These are phyloP conservation scores for Syncephalastrum racemosum DNA, from an alignment of 371 early-diverging fungal genomes.

Conservation along the genomic window DNA sequence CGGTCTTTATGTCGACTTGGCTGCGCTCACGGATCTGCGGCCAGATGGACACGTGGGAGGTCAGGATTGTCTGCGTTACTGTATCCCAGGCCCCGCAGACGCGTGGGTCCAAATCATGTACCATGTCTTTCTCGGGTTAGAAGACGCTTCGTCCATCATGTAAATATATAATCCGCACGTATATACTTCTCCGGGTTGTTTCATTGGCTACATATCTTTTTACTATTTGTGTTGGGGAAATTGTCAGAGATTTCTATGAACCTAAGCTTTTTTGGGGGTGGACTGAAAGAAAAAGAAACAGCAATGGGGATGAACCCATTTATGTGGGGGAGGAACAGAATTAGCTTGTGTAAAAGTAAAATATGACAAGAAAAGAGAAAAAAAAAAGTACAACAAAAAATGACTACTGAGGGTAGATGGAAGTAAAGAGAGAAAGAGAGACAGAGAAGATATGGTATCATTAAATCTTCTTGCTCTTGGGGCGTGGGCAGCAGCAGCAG, in stretches of 20 bases:
- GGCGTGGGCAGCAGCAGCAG: conserved; percentile 11
- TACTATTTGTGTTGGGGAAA: neutral
- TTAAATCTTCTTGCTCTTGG: conserved; percentile 49
- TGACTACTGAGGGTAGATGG: neutral
- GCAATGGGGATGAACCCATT: neutral
- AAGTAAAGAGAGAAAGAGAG: conserved; percentile 2
- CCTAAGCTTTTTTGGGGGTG: neutral
- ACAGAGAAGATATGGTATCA: neutral
- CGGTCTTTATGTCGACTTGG: conserved; percentile 58
- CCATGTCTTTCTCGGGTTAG: conserved; percentile 38
- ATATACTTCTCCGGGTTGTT: neutral
- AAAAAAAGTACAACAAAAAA: conserved; percentile 6
- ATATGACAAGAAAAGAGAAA: neutral
- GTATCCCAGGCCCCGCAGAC: conserved; percentile 66
- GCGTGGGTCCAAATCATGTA: conserved; percentile 53
- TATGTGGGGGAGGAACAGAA: too few relatives aligned
- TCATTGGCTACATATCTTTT: neutral
- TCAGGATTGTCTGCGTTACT: conserved; percentile 59
- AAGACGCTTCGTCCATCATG: neutral
- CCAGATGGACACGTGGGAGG: conserved; percentile 64
- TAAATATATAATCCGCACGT: neutral
- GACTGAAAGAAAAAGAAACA: conserved; percentile 1
- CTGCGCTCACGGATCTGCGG: conserved; percentile 46
- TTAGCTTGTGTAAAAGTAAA: too few relatives aligned
- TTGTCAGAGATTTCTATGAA: neutral